These are phyloP conservation scores for Geotrichum europaeum DNA, from an alignment of 1,139 yeast species.

Conservation along the genomic window DNA sequence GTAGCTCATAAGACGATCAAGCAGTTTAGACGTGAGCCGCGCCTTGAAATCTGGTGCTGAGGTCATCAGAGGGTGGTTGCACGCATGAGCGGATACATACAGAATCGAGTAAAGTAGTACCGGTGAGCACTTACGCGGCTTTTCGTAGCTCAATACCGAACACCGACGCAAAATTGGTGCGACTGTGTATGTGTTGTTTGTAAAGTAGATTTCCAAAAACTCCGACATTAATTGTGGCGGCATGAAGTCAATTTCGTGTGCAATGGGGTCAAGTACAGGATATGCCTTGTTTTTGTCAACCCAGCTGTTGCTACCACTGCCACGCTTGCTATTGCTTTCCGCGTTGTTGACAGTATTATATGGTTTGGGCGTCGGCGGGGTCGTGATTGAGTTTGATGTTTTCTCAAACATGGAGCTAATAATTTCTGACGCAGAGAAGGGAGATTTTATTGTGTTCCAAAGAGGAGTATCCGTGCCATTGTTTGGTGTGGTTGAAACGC, in stretches of 20 bases:
- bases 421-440: constrained; percentile 7
- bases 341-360: neutral
- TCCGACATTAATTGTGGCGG: constrained; percentile 15
- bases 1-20: constrained; percentile 29
- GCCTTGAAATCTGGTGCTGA: constrained; percentile 30
- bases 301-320: constrained; percentile 1
- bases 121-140: constrained; percentile 33
- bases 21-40: constrained; percentile 28
- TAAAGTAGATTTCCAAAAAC: constrained; percentile 23
- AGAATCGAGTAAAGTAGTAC: constrained; percentile 35
- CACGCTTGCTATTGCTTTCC: neutral
- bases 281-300: constrained; percentile 20
- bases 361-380: neutral
- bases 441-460: constrained; percentile 10
- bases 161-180: constrained; percentile 24
- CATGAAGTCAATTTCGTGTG: constrained; percentile 16
- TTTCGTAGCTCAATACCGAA: constrained; percentile 20
- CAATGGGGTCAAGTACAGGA: constrained; percentile 31
- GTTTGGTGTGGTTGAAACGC: neutral
- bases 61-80: constrained; percentile 35
- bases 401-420: constrained; percentile 10
- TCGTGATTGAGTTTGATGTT: neutral
- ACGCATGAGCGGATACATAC: constrained; percentile 37
- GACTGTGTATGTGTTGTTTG: constrained; percentile 23
- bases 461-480: constrained; percentile 6